phyloP scores from a whole-genome alignment of 768 basidiomycete genomes.

The Leucosporidium scottii region DNA sequence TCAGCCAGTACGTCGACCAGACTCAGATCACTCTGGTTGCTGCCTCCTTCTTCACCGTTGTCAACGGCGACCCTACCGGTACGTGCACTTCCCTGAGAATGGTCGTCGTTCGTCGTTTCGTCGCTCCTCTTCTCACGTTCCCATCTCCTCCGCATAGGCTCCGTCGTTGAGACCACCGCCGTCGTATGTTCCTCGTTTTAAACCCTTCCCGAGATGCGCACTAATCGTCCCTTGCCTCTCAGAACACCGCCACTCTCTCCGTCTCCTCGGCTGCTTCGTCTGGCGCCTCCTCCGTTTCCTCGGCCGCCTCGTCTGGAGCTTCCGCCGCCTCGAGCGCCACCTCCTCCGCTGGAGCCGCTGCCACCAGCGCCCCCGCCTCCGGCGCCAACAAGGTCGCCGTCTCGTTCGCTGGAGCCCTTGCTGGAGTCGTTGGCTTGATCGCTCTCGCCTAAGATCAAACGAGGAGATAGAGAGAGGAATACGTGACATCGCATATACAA shows the following conservation, averaged over 20 bases:
- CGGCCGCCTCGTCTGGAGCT: background rate
- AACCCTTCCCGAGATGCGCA: too few species aligned
- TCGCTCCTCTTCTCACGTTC: background rate
- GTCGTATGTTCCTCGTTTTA: slow-evolving; percentile 3
- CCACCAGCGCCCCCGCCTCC: background rate
- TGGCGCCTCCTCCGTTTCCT: background rate
- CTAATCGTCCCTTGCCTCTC: background rate
- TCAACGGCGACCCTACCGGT: background rate
- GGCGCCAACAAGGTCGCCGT: background rate
- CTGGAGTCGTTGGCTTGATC: slow-evolving; percentile 9
- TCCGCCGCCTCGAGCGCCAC: background rate
- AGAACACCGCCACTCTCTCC: slow-evolving; percentile 25
- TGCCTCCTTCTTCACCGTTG: slow-evolving; percentile 27
- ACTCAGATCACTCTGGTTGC: slow-evolving; percentile 28
- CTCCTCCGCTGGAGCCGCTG: background rate
- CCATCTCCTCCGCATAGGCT: background rate
- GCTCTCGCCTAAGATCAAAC: background rate
- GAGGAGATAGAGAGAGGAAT: too few species aligned
- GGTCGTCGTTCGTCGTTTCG: too few species aligned
- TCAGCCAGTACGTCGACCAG: slow-evolving; percentile 17
- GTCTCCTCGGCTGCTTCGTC: slow-evolving; percentile 3
- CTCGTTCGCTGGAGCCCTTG: slow-evolving; percentile 6
- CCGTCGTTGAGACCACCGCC: slow-evolving; percentile 22
- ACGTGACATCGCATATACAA: too few species aligned
- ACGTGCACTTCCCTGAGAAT: background rate